Base-by-base conservation (phyloP, 768 basidiomycete species). In the Cystobasidiopsis lactophilus region DNA sequence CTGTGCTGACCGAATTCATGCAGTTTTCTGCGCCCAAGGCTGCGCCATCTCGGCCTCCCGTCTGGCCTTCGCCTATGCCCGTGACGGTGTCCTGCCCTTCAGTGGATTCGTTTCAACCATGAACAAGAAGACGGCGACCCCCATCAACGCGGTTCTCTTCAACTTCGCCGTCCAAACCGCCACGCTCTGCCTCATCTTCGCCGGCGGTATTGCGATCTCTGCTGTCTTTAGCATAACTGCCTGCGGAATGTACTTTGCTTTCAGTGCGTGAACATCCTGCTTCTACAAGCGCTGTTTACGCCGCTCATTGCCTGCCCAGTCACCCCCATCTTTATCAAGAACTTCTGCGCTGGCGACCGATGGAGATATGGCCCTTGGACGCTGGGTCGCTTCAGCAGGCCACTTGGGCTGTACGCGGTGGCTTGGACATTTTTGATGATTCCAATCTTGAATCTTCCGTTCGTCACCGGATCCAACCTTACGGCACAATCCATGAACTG, bases 251-350 rank as follows among this genome's bases (percentile, higher is more conserved):
- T n/a, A n/a, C n/a, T n/a, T n/a, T n/a, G n/a, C n/a, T n/a, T n/a
- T n/a, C n/a, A n/a, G 33, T 35, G 33, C 33, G 33, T 35, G 16
- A 35, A 35, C 9, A 7, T 35, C 33, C 33, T 16, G 9, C 33
- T 35, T 16, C 16, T 7, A 35, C 33, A n/a, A 19, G 23, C 40
- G 18, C 26, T 45, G 16, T 45, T 57, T 10, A 48, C 40, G 2
- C 45, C 46, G 7, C 53, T 53, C 40, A 49, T 57, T 23, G 56
- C 56, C 14, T 57, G 53, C 33, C n/a, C n/a, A n/a, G 53, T 52
- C 31, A 27, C 53, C 14, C 56, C 56, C 2, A 48, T 57, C 52
- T 39, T 47, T n/a, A 39, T 57, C 29, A 46, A 49, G 21, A 23
- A 19, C 27, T 50, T 53, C 26, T 50, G 43, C 31, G 52, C 50